Evolutionary conservation across 2,329 filamentous ascomycete genomes (phyloP).

Genomic region (Rugonectria rugulosa): DNA sequence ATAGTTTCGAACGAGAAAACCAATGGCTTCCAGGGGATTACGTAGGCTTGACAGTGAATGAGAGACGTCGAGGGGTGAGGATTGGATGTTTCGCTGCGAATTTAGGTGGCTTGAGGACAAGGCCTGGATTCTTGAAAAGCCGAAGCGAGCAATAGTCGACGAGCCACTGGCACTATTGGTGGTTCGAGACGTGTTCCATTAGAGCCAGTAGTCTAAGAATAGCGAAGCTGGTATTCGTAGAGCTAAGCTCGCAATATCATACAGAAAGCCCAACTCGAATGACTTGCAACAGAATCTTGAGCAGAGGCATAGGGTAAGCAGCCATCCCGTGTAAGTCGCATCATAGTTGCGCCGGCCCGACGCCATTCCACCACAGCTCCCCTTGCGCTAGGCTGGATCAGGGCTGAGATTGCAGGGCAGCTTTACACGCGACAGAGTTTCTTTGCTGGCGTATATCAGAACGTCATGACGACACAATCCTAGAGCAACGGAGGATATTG

Average conservation of each 20-base stretch:
- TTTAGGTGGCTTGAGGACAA: too few relatives aligned
- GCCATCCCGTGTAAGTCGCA: slow-evolving; percentile 30
- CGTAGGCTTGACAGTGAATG: too few relatives aligned
- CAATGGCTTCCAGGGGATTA: not conserved
- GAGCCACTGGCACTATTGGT: too few relatives aligned
- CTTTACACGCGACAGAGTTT: slow-evolving; percentile 31
- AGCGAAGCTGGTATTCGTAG: too few relatives aligned
- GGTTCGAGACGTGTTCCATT: too few relatives aligned
- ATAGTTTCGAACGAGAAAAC: not conserved
- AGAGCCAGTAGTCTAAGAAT: too few relatives aligned
- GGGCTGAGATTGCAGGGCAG: slow-evolving; percentile 30
- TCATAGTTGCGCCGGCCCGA: slow-evolving; percentile 29
- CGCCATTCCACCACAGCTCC: slow-evolving; percentile 15
- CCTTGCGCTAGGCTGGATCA: slow-evolving; percentile 28
- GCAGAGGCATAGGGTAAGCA: slow-evolving; percentile 7
- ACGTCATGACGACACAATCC: slow-evolving; percentile 27
- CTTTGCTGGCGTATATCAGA: slow-evolving; percentile 30
- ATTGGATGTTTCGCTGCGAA: too few relatives aligned
- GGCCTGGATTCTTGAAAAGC: too few relatives aligned
- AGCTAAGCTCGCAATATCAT: too few relatives aligned
- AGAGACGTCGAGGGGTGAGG: not conserved
- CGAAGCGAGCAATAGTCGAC: too few relatives aligned
- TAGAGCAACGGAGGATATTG: slow-evolving; percentile 17
- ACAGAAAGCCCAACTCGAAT: too few relatives aligned
- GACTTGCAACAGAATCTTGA: too few relatives aligned